Base-by-base conservation (phyloP, 2,329 filamentous ascomycete genomes). In the Lecanosticta acicola region DNA sequence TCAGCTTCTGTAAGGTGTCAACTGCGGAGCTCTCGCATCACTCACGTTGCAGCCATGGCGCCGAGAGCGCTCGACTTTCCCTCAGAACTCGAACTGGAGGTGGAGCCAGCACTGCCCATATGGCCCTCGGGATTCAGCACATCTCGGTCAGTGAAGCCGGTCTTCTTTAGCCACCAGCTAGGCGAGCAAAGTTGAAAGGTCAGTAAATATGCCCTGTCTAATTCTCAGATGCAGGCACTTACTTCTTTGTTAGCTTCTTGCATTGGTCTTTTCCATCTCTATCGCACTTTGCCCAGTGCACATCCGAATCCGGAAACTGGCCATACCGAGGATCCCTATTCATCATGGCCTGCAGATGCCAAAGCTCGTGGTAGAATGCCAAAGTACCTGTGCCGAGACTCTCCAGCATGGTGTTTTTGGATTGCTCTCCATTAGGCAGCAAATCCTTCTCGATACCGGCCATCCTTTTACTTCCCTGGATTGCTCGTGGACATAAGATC, bases 291-390 rank as follows among this genome's bases (percentile, higher is more conserved):
- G 24, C 24, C 24, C 24, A 7, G 11, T 11, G 24, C 5, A 11
- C 5, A 5, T 7, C 5, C 5, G 24, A 29, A 29, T 29, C 24
- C 11, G 24, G 24, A 29, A 29, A 29, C 11, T 11, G 7, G 5
- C 24, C 11, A 5, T 7, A 7, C 24, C 7, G 5, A 11, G 24
- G 7, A 5, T 29, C 11, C 11, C 24, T 11, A 5, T 29, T 11
- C 24, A 29, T 5, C 5, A 29, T 13, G 14, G 24, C 18, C 19
- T 33, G 35, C 7, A 45, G 26, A 35, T 45, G 43, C 17, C 39
- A 39, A 0, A 45, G 17, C 17, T 45, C 43, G n/a, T 45, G 43
- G 20, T 39, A 45, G 14, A 45, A 24, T 13, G 43, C 34, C 36
- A 39, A 13, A 5, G 26, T 16, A 9, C 43, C 36, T 7, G 24